phyloP scores from a whole-genome alignment of 345 rosid species.

The Camelina laxa region DNA sequence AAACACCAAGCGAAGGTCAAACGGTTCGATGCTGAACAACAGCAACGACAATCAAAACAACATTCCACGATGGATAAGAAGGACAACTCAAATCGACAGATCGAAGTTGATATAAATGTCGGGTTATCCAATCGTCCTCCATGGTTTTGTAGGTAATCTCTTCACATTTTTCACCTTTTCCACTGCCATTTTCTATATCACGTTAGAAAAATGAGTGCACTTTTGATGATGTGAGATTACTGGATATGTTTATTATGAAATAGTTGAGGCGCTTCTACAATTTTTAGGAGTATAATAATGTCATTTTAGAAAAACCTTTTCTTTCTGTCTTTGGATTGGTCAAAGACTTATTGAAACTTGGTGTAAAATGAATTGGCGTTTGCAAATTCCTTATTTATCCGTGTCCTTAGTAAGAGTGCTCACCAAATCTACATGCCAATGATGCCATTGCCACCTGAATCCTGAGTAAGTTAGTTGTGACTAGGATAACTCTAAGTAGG shows the following conservation, averaged over 20 bases:
- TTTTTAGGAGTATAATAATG: not conserved
- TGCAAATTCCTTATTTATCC: not conserved
- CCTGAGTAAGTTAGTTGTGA: not conserved
- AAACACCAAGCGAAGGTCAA: slow-evolving; percentile 72
- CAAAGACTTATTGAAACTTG: not conserved
- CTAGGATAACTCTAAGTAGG: not conserved
- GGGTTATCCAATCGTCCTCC: slow-evolving; percentile 10
- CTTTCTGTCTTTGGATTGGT: not conserved
- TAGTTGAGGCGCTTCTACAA: not conserved
- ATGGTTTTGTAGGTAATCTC: slow-evolving; percentile 26
- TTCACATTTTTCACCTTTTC: slow-evolving; percentile 7
- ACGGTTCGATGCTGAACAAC: slow-evolving; percentile 58
- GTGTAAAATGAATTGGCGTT: not conserved
- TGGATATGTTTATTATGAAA: slow-evolving; percentile 2
- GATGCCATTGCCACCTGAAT: too few species aligned
- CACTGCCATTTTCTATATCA: not conserved
- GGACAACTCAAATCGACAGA: slow-evolving; percentile 44
- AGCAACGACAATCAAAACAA: slow-evolving; percentile 7
- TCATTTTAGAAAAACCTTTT: not conserved
- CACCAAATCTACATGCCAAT: not conserved
- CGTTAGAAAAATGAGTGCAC: not conserved
- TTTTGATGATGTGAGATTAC: not conserved
- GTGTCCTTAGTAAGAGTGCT: not conserved
- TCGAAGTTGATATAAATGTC: slow-evolving; percentile 13
- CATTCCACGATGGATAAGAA: not conserved